Percentiles rank a stretch among this genome's conserved stretches.
These are phyloP conservation scores for Aspergillus neoniger DNA, from an alignment of 2,329 filamentous ascomycete species.

Conservation along the genomic window DNA sequence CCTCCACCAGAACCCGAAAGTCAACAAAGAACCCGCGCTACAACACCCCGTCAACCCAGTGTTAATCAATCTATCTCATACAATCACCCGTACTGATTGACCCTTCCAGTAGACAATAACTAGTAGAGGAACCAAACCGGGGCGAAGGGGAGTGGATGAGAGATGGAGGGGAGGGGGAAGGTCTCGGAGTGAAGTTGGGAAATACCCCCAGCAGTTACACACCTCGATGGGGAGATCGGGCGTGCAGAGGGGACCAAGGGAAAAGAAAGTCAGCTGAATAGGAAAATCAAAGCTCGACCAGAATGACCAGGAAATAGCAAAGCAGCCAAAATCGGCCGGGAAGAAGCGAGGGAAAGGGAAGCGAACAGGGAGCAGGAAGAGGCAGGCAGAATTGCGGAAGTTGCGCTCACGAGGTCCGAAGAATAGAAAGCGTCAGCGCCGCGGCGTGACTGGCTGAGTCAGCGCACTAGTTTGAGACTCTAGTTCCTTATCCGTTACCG, in stretches of 20 bases:
- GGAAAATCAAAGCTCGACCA: not conserved
- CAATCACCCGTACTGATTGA: conserved; percentile 23
- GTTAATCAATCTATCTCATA: conserved; percentile 28
- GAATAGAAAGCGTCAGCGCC: conserved; percentile 2
- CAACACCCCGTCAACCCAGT: conserved; percentile 24
- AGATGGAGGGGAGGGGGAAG: not conserved
- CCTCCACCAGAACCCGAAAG: conserved; percentile 27
- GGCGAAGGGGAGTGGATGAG: conserved; percentile 9
- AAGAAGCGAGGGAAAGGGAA: conserved; percentile 11
- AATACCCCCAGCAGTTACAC: conserved; percentile 7
- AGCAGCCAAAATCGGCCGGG: not conserved
- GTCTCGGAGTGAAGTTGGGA: not conserved
- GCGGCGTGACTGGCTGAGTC: conserved; percentile 15
- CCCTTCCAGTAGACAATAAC: conserved; percentile 22
- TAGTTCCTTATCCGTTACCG: not conserved
- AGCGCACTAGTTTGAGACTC: conserved; percentile 9
- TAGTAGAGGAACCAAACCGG: conserved; percentile 19
- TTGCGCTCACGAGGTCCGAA: not conserved
- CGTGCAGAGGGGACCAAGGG: conserved; percentile 7
- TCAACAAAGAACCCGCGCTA: conserved; percentile 28
- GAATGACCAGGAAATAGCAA: not conserved
- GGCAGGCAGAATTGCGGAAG: conserved; percentile 15
- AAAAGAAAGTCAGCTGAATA: not conserved
- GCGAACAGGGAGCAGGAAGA: conserved; percentile 21
- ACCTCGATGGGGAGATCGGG: not conserved